These are phyloP conservation scores for Pseudogymnoascus sp. DNA, from an alignment of 2,329 filamentous ascomycete species.

Conservation along the genomic window DNA sequence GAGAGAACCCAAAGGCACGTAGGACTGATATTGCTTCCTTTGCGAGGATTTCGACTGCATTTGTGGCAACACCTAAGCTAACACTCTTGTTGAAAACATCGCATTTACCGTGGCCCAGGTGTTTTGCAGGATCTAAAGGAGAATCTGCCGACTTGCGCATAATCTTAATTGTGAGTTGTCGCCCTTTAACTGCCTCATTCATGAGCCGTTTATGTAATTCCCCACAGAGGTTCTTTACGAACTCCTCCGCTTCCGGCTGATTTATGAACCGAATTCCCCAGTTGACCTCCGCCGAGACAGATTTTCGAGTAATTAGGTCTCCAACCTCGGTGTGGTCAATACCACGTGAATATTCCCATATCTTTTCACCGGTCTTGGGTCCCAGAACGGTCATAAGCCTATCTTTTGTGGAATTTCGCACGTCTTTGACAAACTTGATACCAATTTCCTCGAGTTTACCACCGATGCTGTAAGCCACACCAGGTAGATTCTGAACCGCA, in stretches of 20 bases:
- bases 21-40: conserved; percentile 83
- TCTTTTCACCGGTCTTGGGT: conserved; percentile 83
- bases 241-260: conserved; percentile 88
- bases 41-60: conserved; percentile 60
- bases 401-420: conserved; percentile 70
- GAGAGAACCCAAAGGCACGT: conserved; percentile 72
- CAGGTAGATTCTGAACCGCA: conserved; percentile 74
- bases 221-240: conserved; percentile 74
- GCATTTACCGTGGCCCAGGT: conserved; percentile 90
- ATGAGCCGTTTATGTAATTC: conserved; percentile 76
- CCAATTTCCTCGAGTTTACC: conserved; percentile 83
- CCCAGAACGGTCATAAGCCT: conserved; percentile 66
- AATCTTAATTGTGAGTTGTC: conserved; percentile 85
- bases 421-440: conserved; percentile 73
- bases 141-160: conserved; percentile 84
- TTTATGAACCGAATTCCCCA: conserved; percentile 95
- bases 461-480: conserved; percentile 84
- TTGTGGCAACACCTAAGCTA: conserved; percentile 75
- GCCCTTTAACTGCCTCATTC: conserved; percentile 79
- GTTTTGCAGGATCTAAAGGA: conserved; percentile 83
- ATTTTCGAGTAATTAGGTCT: conserved; percentile 78
- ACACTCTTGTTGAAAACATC: conserved; percentile 89
- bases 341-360: conserved; percentile 84
- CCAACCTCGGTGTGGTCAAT: conserved; percentile 83
- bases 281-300: conserved; percentile 93